Base-by-base conservation (phyloP, 2,329 filamentous ascomycete genomes). In the Diaporthe aspalathi region DNA sequence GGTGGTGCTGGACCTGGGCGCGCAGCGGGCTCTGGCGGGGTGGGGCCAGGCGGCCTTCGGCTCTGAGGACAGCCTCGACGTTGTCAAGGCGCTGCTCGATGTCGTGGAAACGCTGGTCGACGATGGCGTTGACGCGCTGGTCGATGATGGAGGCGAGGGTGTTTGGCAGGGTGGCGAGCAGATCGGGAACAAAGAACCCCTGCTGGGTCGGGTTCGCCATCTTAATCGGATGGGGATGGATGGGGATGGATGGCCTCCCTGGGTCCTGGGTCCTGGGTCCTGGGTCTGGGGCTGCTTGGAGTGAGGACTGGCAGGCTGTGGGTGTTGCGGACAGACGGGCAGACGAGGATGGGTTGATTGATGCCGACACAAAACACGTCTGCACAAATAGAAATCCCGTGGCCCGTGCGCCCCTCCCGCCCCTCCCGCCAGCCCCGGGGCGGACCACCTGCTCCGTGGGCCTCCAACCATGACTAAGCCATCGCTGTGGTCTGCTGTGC, bases 91-190 rank as follows among this genome's bases (percentile, higher is more conserved):
- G 71, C 57, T 73, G 71, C 56, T 73, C 71, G 56, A 73, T 53
- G 50, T 73, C 71, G 22, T 50, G 54, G 45, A 73, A 68, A 47
- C 71, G 69, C 68, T 73, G 71, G 43, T 71, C 63, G 65, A 73
- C 53, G 56, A 71, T 38, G 38, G 66, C 68, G 32, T 68, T 68
- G 52, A 71, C 68, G 68, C 68, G 69, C 38, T 73, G 71, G 65
- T 73, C 71, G 65, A 73, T 71, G 71, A 71, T 62, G 65, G 71
- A 67, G 56, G 69, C 68, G 68, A 73, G 43, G 65, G 71, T 73
- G 65, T 60, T 73, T 7, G 68, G 60, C 68, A 73, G 65, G 65
- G 68, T 66, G 40, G 45, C 56, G 32, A 68, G 68, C 56, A 73
- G 69, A 40, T 73, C 71, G 27, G 68, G 71, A 47, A 73, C 71